These are phyloP conservation scores for Ocimum tenuiflorum DNA, from an alignment of 257 asterid genomes.

Conservation along the genomic window DNA sequence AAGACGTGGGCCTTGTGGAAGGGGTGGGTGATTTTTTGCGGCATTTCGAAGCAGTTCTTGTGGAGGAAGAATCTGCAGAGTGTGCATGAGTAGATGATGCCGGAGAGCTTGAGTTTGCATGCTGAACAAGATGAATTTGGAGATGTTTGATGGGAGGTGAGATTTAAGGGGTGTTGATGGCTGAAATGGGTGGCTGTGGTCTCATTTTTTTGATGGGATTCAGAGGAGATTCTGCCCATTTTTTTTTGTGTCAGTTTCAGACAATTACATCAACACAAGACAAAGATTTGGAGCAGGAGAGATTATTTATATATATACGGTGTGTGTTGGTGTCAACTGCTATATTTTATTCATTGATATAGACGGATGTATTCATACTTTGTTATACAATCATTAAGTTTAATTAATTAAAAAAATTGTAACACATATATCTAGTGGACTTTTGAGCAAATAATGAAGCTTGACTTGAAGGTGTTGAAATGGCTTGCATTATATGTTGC, in stretches of 20 bases:
- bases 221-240: conserved; percentile 21
- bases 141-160: conserved; percentile 6
- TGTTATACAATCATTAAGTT: too few relatives aligned
- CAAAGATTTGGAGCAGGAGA: too few relatives aligned
- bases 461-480: neutral
- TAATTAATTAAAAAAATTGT: too few relatives aligned
- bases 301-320: too few relatives aligned
- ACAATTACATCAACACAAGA: too few relatives aligned
- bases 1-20: conserved; percentile 35
- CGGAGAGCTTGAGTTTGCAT: conserved; percentile 38
- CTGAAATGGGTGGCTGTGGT: conserved; percentile 30
- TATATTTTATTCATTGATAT: neutral
- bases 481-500: neutral
- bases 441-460: neutral
- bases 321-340: neutral
- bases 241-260: neutral
- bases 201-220: conserved; percentile 15
- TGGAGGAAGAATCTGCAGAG: conserved; percentile 48
- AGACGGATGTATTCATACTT: neutral
- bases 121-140: conserved; percentile 35
- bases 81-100: conserved; percentile 39
- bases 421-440: too few relatives aligned
- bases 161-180: conserved; percentile 38
- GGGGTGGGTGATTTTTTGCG: conserved; percentile 43
- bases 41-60: conserved; percentile 46